Percentiles rank a stretch among this genome's conserved stretches.
Conservation (phyloP, 352 stramenopile species). For the Globisporangium nodosum region DNA sequence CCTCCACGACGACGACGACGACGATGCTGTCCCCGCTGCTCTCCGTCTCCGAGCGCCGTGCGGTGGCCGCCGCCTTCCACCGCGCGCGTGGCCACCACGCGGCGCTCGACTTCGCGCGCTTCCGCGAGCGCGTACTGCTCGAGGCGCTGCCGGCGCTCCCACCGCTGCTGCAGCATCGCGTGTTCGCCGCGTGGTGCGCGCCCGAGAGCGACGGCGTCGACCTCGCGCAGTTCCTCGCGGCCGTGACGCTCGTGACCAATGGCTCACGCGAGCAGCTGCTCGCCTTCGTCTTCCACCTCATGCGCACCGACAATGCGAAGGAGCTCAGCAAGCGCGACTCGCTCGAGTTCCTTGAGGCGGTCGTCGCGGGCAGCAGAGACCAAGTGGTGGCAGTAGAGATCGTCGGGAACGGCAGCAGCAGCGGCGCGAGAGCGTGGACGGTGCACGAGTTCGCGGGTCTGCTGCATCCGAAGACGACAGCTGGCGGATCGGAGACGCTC, state of each 20-base stretch:
- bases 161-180: constrained; percentile 17
- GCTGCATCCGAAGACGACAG: constrained; percentile 14
- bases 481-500: constrained; percentile 3
- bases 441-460: constrained; percentile 13
- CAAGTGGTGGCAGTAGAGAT: constrained; percentile 20
- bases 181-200: constrained; percentile 36
- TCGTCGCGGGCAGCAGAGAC: not conserved
- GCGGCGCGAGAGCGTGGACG: constrained; percentile 4
- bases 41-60: constrained; percentile 18
- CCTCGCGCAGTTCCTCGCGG: constrained; percentile 32
- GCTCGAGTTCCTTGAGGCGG: constrained; percentile 14
- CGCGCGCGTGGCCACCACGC: constrained; percentile 30
- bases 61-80: constrained; percentile 29
- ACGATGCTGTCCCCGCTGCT: constrained; percentile 14
- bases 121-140: constrained; percentile 30
- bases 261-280: constrained; percentile 38
- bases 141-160: constrained; percentile 33
- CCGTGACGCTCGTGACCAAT: constrained; percentile 22
- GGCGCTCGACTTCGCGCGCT: constrained; percentile 22
- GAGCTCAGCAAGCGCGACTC: constrained; percentile 24
- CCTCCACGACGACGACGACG: not conserved
- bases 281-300: constrained; percentile 35
- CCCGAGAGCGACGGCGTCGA: constrained; percentile 15
- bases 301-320: constrained; percentile 12
- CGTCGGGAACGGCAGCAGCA: not conserved